phyloP scores from a whole-genome alignment of 345 rosid genomes.

The Raphanus sativus region DNA sequence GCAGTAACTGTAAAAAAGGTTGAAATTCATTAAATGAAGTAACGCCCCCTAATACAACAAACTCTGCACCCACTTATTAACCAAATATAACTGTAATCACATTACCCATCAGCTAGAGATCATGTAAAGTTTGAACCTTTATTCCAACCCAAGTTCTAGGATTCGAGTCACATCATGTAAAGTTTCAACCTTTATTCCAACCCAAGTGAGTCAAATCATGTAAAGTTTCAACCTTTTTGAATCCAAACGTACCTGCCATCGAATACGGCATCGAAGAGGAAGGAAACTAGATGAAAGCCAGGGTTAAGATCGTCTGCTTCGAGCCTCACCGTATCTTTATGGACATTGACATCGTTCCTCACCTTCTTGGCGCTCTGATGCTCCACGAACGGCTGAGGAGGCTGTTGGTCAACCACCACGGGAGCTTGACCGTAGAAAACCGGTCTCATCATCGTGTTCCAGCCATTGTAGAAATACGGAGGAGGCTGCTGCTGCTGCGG shows the following conservation, averaged over 20 bases:
- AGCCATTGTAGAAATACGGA: constrained; percentile 52
- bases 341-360: constrained; percentile 86
- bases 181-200: neutral
- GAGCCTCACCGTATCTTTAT: constrained; percentile 71
- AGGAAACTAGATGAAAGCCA: constrained; percentile 72
- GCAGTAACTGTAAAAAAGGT: too few relatives aligned
- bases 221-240: constrained; percentile 21
- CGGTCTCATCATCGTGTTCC: constrained; percentile 50
- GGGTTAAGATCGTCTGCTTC: constrained; percentile 67
- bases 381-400: constrained; percentile 69
- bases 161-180: constrained; percentile 9
- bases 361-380: constrained; percentile 89
- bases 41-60: too few relatives aligned
- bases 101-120: neutral
- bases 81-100: neutral
- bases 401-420: constrained; percentile 34
- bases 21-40: too few relatives aligned
- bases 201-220: neutral
- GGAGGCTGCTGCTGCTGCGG: constrained; percentile 32
- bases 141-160: neutral
- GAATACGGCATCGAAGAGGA: constrained; percentile 78
- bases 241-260: constrained; percentile 69
- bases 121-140: neutral
- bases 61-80: too few relatives aligned
- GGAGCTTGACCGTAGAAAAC: constrained; percentile 31